Evolutionary conservation across 2,329 filamentous ascomycete species (phyloP).

Genomic region (Hymenoscyphus repandus): DNA sequence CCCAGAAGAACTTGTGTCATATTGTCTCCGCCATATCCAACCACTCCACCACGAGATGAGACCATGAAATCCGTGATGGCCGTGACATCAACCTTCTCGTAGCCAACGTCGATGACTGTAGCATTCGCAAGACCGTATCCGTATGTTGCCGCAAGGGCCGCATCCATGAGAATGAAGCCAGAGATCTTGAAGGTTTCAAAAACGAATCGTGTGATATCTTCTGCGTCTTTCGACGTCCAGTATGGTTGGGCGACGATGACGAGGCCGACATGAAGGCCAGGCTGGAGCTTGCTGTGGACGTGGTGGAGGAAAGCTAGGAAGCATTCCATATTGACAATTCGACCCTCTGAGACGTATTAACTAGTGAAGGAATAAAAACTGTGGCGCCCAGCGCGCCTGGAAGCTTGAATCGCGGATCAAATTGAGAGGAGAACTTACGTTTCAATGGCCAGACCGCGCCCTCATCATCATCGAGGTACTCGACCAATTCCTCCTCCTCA

Average conservation of each 20-base stretch:
- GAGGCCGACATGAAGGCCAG: constrained; percentile 90
- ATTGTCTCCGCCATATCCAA: constrained; percentile 74
- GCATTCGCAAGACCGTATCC: constrained; percentile 70
- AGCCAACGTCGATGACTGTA: constrained; percentile 86
- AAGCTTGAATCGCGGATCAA: not conserved
- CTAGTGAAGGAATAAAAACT: constrained; percentile 2
- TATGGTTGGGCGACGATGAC: constrained; percentile 83
- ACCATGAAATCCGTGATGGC: constrained; percentile 81
- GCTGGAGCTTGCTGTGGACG: constrained; percentile 82
- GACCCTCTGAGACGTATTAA: constrained; percentile 50
- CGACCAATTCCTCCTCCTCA: constrained; percentile 66
- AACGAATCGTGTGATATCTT: constrained; percentile 85
- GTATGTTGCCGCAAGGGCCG: constrained; percentile 81
- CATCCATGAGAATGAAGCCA: constrained; percentile 84
- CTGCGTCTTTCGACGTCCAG: constrained; percentile 84
- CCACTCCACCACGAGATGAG: constrained; percentile 55
- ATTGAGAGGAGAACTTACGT: constrained; percentile 34
- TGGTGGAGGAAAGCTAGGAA: constrained; percentile 93
- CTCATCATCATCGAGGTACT: constrained; percentile 82
- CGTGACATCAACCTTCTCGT: constrained; percentile 87
- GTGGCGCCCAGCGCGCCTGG: too few species aligned
- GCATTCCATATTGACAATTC: constrained; percentile 83
- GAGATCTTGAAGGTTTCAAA: constrained; percentile 98
- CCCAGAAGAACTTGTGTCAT: constrained; percentile 72
- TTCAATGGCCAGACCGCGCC: constrained; percentile 84